Conservation (phyloP, 148 eudicot genomes). For the Hydrangea macrophylla region DNA sequence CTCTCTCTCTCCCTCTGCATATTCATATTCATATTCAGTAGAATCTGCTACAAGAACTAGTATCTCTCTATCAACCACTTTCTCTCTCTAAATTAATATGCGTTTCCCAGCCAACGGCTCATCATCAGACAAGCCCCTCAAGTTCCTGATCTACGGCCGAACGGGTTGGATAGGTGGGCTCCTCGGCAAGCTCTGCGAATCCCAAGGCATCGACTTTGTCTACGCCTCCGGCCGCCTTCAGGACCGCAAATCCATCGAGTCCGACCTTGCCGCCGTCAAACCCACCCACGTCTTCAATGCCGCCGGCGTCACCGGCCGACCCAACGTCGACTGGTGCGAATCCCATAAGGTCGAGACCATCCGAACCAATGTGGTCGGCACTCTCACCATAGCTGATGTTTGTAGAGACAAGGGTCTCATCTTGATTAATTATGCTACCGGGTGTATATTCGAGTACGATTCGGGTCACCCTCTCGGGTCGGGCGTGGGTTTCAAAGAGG, state of each 20-base stretch:
- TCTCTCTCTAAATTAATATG: conserved; percentile 20
- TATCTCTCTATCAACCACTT: neutral
- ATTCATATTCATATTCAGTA: neutral
- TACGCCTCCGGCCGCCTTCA: conserved; percentile 76
- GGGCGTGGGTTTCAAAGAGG: conserved; percentile 80
- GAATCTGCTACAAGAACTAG: neutral
- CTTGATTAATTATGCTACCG: conserved; percentile 72
- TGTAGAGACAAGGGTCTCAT: conserved; percentile 53
- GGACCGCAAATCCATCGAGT: conserved; percentile 45
- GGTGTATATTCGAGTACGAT: conserved; percentile 87
- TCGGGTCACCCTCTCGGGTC: conserved; percentile 51
- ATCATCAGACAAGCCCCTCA: conserved; percentile 24
- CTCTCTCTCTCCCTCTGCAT: neutral
- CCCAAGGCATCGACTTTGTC: conserved; percentile 48
- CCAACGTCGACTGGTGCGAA: conserved; percentile 88
- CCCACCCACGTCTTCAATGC: conserved; percentile 92
- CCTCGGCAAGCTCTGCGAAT: conserved; percentile 60
- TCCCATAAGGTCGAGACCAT: conserved; percentile 80
- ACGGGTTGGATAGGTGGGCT: conserved; percentile 90
- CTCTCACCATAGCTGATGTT: conserved; percentile 72
- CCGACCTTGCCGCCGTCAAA: conserved; percentile 39
- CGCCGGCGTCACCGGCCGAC: conserved; percentile 86
- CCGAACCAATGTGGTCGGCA: conserved; percentile 73
- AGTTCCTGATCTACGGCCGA: conserved; percentile 81
- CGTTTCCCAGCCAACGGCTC: conserved; percentile 37